Conservation (phyloP, 1,284 basidiomycete genomes). For the Austroboletus novae-zelandiae region DNA sequence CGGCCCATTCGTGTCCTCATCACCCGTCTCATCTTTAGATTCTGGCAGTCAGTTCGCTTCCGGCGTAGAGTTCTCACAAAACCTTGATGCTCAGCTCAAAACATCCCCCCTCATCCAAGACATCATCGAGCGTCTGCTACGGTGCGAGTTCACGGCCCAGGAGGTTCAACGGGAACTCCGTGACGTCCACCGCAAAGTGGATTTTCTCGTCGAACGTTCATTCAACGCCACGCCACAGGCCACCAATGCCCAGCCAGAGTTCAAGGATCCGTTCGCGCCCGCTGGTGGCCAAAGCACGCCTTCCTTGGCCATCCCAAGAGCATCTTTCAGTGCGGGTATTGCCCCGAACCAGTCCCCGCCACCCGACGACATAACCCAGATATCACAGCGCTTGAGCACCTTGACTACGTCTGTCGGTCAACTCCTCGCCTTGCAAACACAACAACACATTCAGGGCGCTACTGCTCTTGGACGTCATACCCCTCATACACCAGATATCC, state of each 20-base stretch:
- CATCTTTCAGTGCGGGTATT: constrained; percentile 59
- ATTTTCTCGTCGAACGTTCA: constrained; percentile 69
- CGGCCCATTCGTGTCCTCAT: constrained; percentile 54
- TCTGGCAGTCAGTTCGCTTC: constrained; percentile 62
- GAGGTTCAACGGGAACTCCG: constrained; percentile 74
- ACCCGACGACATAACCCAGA: constrained; percentile 69
- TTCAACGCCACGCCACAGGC: constrained; percentile 31
- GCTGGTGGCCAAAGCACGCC: constrained; percentile 35
- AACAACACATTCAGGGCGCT: constrained; percentile 55
- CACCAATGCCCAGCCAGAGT: constrained; percentile 54
- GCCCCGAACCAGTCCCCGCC: constrained; percentile 66
- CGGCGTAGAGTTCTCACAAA: constrained; percentile 39
- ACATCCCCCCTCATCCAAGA: constrained; percentile 73
- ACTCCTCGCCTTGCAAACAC: constrained; percentile 72
- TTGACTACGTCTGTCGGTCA: constrained; percentile 87
- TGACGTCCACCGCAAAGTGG: constrained; percentile 75
- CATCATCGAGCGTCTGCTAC: constrained; percentile 69
- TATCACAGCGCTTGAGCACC: constrained; percentile 78
- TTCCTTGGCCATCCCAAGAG: constrained; percentile 48
- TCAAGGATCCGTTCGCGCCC: constrained; percentile 73
- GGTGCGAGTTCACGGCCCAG: constrained; percentile 66
- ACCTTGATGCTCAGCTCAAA: constrained; percentile 70
- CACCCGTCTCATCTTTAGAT: constrained; percentile 74
- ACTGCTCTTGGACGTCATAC: constrained; percentile 43
- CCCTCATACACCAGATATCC: constrained; percentile 46